phyloP scores from a whole-genome alignment of 2,329 filamentous ascomycete genomes.

The Neoarthrinium moseri region DNA sequence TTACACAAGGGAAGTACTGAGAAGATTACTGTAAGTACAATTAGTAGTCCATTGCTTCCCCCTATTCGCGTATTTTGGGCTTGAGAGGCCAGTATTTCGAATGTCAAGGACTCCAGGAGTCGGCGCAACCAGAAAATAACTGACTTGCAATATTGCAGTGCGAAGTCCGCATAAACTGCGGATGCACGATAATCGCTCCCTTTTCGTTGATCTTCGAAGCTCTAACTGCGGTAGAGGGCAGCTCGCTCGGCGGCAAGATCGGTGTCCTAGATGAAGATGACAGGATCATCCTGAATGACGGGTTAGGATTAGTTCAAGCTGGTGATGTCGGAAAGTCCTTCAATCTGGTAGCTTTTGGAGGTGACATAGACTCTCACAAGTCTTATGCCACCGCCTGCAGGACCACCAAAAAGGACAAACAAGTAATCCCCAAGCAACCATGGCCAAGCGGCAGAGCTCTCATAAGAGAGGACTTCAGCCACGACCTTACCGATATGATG shows the following conservation, averaged over 20 bases:
- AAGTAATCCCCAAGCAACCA: background rate
- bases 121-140: too few relatives aligned
- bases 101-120: too few relatives aligned
- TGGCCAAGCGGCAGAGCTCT: constrained; percentile 19
- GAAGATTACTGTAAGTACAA: too few relatives aligned
- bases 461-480: constrained; percentile 21
- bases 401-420: constrained; percentile 11
- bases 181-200: constrained; percentile 20
- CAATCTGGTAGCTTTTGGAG: constrained; percentile 21
- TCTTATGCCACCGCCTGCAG: constrained; percentile 16
- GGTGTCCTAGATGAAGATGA: constrained; percentile 16
- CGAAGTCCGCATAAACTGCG: constrained; percentile 21
- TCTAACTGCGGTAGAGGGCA: constrained; percentile 25
- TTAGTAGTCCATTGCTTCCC: too few relatives aligned
- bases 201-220: constrained; percentile 87
- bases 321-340: constrained; percentile 22
- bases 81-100: too few relatives aligned
- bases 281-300: constrained; percentile 20
- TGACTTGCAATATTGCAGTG: too few relatives aligned
- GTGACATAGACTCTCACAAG: constrained; percentile 15
- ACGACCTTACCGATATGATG: too few relatives aligned
- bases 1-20: constrained; percentile 20
- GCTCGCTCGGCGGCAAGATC: constrained; percentile 21
- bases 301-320: constrained; percentile 23
- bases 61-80: too few relatives aligned